These are phyloP conservation scores for Exophiala sideris DNA, from an alignment of 2,329 filamentous ascomycete species.

Conservation along the genomic window DNA sequence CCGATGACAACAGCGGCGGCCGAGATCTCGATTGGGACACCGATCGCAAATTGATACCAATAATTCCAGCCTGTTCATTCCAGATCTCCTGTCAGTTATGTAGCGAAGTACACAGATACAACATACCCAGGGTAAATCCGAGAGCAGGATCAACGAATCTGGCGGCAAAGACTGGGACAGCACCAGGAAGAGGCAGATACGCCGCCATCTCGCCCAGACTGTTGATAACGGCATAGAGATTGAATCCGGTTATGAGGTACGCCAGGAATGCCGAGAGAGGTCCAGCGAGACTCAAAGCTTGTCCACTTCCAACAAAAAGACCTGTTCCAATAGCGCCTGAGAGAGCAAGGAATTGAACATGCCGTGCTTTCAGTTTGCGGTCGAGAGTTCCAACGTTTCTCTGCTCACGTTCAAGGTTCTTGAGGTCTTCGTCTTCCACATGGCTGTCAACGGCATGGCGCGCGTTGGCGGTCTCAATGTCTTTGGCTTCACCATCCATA, in stretches of 20 bases:
- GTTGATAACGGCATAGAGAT: conserved; percentile 44
- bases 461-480: conserved; percentile 9
- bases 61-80: conserved; percentile 16
- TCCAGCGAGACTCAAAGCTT: conserved; percentile 66
- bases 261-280: conserved; percentile 43
- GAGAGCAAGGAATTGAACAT: conserved; percentile 33
- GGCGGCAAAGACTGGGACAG: conserved; percentile 47
- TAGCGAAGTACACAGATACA: too few species aligned
- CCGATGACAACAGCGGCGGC: conserved; percentile 47
- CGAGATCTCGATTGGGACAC: conserved; percentile 46
- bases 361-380: conserved; percentile 30
- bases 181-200: conserved; percentile 55
- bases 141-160: conserved; percentile 57
- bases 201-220: conserved; percentile 56
- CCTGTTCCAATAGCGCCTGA: conserved; percentile 58
- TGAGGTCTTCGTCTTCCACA: conserved; percentile 7
- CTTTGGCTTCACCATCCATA: conserved; percentile 8
- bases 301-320: conserved; percentile 79
- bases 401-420: conserved; percentile 10
- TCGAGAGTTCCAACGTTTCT: conserved; percentile 17
- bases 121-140: conserved; percentile 47
- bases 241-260: conserved; percentile 38
- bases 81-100: too few species aligned
- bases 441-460: conserved; percentile 1
- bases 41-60: conserved; percentile 48